Percentiles rank a stretch among this genome's conserved stretches.
phyloP scores from a whole-genome alignment of 257 asterid species.

The Solanum boliviense region DNA sequence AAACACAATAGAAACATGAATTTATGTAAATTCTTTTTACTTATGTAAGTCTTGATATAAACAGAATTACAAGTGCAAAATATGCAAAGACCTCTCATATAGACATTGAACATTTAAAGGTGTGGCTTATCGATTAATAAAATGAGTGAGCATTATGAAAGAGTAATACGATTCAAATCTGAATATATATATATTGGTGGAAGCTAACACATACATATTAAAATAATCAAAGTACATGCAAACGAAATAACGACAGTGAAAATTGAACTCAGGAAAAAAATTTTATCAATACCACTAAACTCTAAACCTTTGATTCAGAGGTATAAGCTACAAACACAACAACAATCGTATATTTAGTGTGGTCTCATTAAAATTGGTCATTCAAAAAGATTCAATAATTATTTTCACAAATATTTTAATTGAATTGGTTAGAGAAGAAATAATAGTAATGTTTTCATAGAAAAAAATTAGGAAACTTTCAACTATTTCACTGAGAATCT shows the following conservation, averaged over 20 bases:
- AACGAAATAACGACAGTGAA: neutral
- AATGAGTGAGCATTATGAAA: neutral
- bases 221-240: neutral
- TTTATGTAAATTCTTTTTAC: no score
- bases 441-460: no score
- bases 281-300: neutral
- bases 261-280: neutral
- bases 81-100: no score
- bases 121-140: neutral
- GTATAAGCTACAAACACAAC: neutral
- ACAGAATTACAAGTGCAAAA: no score
- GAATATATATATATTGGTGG: neutral
- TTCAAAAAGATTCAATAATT: no score
- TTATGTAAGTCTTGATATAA: no score
- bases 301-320: neutral
- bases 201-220: neutral
- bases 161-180: neutral
- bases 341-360: neutral
- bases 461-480: no score
- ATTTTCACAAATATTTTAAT: no score
- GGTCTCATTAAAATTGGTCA: neutral
- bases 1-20: no score
- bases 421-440: no score
- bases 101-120: neutral
- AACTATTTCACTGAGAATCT: no score